Base-by-base conservation (phyloP, 176 grass and related monocot species). In the Dactylis glomerata region DNA sequence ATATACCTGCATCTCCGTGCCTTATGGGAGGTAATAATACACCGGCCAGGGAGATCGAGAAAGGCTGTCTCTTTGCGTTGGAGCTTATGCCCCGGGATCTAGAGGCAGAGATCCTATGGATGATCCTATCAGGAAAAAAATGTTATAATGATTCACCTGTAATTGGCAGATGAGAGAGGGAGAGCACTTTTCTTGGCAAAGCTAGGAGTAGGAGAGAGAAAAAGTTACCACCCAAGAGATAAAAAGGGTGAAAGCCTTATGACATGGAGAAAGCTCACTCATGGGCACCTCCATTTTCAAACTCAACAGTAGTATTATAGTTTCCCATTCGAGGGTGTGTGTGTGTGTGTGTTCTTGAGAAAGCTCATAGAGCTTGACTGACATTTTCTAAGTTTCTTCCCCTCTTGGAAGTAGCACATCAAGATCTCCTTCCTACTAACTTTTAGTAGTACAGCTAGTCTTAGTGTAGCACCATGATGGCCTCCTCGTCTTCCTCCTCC, bases 401-500 rank as follows among this genome's bases (percentile, higher is more conserved):
- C 52, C 59, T 68, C 81, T 87, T 79, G 80, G 80, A 90, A 83
- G 84, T 75, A 84, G 75, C 75, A 84, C 80, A 62, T 84, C 81
- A 80, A 91, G 89, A 91, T 80, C 81, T 45, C 70, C 41, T 31
- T 63, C 27, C 27, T 63, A 63, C 59, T 61, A 47, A 16, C 31
- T 80, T 91, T 87, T 91, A 84, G 37, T 80, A 68, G 57, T 73
- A 46, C 44, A 44, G 38, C 37, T 73, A 26, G 37, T 28, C 3
- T 32, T 10, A 47, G 12, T 47, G 56, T 81, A 61, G 68, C 68
- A 80, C 32, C 68, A 87, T 91, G 89, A 91, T 87, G 89, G 89
- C 89, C n/a, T 68, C 84, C 54, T 89, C 87, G 10, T 89, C 87
- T 12, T 87, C 88, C 38, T 90, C 88, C 66, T 87, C 81, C 81